phyloP scores from a whole-genome alignment of 2,329 filamentous ascomycete genomes.

The Rutstroemia sp. region DNA sequence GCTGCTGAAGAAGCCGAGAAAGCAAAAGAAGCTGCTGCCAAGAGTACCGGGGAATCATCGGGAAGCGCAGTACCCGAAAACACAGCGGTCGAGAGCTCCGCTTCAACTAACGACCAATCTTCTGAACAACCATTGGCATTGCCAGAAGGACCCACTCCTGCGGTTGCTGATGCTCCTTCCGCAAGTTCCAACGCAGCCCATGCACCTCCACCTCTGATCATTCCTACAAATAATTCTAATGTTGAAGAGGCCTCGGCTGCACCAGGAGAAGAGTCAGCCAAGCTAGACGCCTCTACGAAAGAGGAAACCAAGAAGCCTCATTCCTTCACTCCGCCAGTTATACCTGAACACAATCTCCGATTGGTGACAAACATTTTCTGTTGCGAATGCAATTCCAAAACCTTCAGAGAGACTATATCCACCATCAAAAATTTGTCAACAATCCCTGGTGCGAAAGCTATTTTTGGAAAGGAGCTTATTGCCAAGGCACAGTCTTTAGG shows the following conservation, averaged over 20 bases:
- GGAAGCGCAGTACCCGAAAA: slow-evolving; percentile 8
- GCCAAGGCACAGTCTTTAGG: slow-evolving; percentile 79
- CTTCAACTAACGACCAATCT: neutral
- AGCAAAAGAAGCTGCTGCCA: slow-evolving; percentile 29
- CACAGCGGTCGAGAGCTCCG: slow-evolving; percentile 13
- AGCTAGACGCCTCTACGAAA: slow-evolving; percentile 21
- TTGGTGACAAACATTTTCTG: slow-evolving; percentile 96
- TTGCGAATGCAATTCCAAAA: slow-evolving; percentile 94
- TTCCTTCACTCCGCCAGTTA: slow-evolving; percentile 70
- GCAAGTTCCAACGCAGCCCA: neutral
- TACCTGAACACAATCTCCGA: slow-evolving; percentile 83
- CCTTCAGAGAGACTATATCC: slow-evolving; percentile 93
- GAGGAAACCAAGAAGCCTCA: slow-evolving; percentile 29
- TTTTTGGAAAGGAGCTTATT: slow-evolving; percentile 91
- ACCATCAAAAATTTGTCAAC: slow-evolving; percentile 98
- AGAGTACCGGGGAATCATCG: slow-evolving; percentile 7
- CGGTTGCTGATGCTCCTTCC: neutral
- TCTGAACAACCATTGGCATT: neutral
- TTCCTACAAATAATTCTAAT: slow-evolving; percentile 1
- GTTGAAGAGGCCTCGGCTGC: neutral
- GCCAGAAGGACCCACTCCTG: neutral
- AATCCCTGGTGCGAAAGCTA: slow-evolving; percentile 80
- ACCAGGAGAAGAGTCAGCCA: slow-evolving; percentile 17
- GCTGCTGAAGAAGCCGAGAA: slow-evolving; percentile 45
- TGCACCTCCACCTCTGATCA: neutral